Base-by-base conservation (phyloP, 768 basidiomycete genomes). In the Phlebiopsis flavidoalba region DNA sequence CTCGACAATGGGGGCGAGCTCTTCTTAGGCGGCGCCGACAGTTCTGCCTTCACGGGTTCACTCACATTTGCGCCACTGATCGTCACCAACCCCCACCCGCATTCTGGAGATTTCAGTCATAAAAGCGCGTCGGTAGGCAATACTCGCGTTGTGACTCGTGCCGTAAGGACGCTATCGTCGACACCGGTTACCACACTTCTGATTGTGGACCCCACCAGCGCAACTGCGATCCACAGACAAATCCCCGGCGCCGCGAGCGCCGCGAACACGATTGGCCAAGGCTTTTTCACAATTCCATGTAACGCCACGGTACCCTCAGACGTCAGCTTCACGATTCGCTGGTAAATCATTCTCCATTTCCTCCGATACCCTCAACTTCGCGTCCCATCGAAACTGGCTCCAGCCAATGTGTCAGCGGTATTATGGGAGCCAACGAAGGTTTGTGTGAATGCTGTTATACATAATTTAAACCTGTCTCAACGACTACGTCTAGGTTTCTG, bases 11-110 rank as follows among this genome's bases (percentile, higher is more conserved):
- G 74, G 21, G 77, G 80, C 21, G 82, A 83, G 68, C 76, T 88
- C 12, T 80, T 77, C 62, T 67, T 88, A 53, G 86, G 86, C 31
- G 86, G 84, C 40, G 75, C 76, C 5, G 77, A 88, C 69, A 64
- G 65, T 2, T 63, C 66, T 12, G 69, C 78, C 60, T 85, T 80
- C 70, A 77, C 77, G 14, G 80, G 79, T 14, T 64, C 67, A 2
- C 69, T 84, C 65, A 77, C 77, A 17, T 78, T 76, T 31, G 66
- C 65, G 11, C 69, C 70, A 17, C 72, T 80, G 43, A 70, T 60
- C 31, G 68, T 71, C 33, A 65, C 63, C 2, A 54, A 64, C 45
- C 60, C 59, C 60, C 59, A 60, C 69, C 47, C 10, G 57, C 49
- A 10, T 71, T 68, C 66, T 72, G 73, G 66, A 74, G 61, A 58